phyloP scores from a whole-genome alignment of 2,329 filamentous ascomycete species.

The Fusarium acutatum region DNA sequence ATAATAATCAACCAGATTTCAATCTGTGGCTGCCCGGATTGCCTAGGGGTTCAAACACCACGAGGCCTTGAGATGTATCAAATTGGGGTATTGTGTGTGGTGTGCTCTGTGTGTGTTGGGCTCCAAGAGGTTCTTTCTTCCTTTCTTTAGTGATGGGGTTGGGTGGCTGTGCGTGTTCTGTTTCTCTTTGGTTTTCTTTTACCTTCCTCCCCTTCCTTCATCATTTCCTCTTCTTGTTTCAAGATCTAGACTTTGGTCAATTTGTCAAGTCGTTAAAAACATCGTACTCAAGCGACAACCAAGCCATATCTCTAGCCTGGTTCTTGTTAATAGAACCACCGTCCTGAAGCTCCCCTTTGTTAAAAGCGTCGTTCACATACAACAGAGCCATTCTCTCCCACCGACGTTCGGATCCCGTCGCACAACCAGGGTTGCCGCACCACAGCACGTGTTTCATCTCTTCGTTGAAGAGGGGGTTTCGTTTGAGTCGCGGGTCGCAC shows the following conservation, averaged over 20 bases:
- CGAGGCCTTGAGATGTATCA: not conserved
- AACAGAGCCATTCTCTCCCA: constrained; percentile 5
- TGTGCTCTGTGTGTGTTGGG: not conserved
- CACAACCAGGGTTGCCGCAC: not conserved
- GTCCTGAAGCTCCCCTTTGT: not conserved
- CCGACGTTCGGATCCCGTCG: not conserved
- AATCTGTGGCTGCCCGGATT: not conserved
- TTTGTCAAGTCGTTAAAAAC: not conserved
- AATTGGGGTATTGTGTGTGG: not conserved
- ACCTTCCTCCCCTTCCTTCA: not conserved
- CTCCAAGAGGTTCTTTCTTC: not conserved
- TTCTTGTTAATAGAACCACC: not conserved
- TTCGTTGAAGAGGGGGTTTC: not conserved
- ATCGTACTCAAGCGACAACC: not conserved
- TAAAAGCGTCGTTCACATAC: not conserved
- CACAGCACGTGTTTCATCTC: not conserved
- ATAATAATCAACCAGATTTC: not conserved
- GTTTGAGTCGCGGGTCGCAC: not conserved
- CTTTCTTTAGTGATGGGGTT: not conserved
- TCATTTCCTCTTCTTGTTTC: not conserved
- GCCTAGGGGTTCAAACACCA: not conserved
- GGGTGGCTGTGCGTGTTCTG: not conserved
- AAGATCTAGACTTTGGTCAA: not conserved
- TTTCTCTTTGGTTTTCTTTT: not conserved
- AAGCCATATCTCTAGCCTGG: not conserved